Evolutionary conservation across 2,329 filamentous ascomycete genomes (phyloP).

Genomic region (Penicillium glabrum): DNA sequence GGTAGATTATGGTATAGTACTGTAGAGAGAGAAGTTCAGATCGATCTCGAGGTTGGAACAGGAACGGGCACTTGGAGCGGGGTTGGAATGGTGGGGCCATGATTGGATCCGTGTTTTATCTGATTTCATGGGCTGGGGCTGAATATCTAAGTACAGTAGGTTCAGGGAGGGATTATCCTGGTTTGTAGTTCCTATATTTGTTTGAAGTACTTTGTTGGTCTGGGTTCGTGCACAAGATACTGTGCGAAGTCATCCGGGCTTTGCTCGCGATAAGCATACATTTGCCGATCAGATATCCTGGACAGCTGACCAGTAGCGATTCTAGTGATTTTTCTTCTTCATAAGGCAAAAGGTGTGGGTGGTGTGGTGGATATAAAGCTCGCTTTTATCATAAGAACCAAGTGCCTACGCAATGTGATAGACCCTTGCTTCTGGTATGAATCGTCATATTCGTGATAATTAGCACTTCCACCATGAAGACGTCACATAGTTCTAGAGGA

Average conservation of each 20-base stretch:
- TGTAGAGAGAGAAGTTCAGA: conserved; percentile 7
- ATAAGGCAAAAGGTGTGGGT: too few species aligned
- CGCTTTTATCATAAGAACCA: background rate
- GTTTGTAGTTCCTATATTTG: background rate
- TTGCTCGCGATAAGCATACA: background rate
- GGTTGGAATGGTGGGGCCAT: conserved; percentile 9
- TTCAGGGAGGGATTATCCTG: background rate
- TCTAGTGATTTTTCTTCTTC: too few species aligned
- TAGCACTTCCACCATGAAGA: background rate
- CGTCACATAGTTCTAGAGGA: background rate
- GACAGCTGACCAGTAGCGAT: too few species aligned
- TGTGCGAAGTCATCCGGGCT: background rate
- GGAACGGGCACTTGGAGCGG: conserved; percentile 3
- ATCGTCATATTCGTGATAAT: too few species aligned
- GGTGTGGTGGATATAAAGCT: background rate
- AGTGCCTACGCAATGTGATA: background rate
- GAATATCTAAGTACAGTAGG: background rate
- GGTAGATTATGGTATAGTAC: background rate
- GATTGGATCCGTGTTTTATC: conserved; percentile 5
- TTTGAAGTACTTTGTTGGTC: background rate
- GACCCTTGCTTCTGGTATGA: background rate
- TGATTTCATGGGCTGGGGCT: background rate
- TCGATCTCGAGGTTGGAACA: conserved; percentile 14
- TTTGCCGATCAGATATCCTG: background rate
- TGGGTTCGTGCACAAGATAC: background rate